Base-by-base conservation (phyloP, 345 rosid species). In the Arabidopsis suecica region DNA sequence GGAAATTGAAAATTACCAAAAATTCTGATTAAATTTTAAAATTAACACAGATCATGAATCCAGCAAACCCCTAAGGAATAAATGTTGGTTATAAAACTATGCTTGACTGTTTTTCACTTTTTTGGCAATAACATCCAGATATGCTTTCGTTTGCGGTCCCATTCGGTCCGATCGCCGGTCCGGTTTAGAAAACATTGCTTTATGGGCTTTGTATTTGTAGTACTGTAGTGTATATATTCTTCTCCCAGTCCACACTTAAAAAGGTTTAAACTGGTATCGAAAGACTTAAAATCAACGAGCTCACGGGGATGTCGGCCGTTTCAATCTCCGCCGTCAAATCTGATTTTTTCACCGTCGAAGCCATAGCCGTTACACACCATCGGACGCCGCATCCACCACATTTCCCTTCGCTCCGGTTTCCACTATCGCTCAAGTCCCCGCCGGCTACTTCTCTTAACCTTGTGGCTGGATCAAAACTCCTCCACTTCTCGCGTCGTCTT, bases 291-390 rank as follows among this genome's bases (percentile, higher is more conserved):
- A 20, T 50, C 55, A 50, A 41, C 45, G 62, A 20, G 63, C 22
- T 61, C 49, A 23, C 64, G 20, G 64, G n/a, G 33, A 78, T 78
- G 81, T 49, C 77, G 12, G 42, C 81, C 68, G 68, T 65, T 65
- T 65, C 72, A 56, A 23, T 68, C 61, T 68, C 25, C 65, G 44
- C 78, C 69, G 38, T 54, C n/a, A 73, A 58, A 72, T 65, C 78
- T 25, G 38, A 61, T 34, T 74, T 68, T 41, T n/a, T 59, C 65
- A 7, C 44, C 75, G 79, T 84, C 76, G 82, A 78, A 79, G 70
- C 87, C 84, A 80, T 90, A 76, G 81, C 85, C 77, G 56, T 81
- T 5, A 54, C 78, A 6, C 82, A 68, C 20, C 78, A 55, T 28
- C 86, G 12, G 3, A 68, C 51, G 3, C 84, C 83, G 22, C 41